Evolutionary conservation across 495 filamentous ascomycete species (phyloP).

Genomic region (Tuber indicum): DNA sequence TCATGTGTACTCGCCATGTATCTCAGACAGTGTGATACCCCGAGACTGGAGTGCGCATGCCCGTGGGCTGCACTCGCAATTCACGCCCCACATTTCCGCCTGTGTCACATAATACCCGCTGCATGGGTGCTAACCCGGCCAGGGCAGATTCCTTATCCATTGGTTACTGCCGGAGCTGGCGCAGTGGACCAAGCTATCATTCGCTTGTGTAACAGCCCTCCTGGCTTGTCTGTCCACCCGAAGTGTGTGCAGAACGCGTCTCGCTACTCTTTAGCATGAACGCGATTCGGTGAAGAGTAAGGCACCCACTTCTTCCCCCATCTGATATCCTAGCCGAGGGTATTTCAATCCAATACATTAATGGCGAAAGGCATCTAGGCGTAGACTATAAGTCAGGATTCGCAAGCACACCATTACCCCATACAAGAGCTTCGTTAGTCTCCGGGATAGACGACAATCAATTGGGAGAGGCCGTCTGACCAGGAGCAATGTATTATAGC

Average conservation of each 20-base stretch:
- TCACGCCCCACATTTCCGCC: neutral
- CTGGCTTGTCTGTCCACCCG: neutral
- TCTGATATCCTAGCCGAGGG: neutral
- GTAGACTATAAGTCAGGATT: neutral
- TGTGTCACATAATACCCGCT: neutral
- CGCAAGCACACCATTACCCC: neutral
- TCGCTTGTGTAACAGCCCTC: neutral
- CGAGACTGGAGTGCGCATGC: neutral
- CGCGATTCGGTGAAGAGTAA: neutral
- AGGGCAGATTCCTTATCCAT: neutral
- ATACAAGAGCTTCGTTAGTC: neutral
- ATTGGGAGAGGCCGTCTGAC: neutral
- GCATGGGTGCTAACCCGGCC: neutral
- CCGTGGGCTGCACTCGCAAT: neutral
- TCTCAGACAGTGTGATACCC: neutral
- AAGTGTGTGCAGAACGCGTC: neutral
- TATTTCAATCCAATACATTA: neutral
- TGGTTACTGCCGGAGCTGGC: neutral
- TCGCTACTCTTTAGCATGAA: neutral
- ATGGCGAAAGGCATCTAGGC: neutral
- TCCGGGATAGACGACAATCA: neutral
- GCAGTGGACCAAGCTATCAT: neutral
- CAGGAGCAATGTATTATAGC: neutral
- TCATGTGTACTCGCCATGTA: constrained; percentile 1
- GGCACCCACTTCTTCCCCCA: neutral